phyloP scores from a whole-genome alignment of 176 grass and related monocot species.

The Triticum urartu region DNA sequence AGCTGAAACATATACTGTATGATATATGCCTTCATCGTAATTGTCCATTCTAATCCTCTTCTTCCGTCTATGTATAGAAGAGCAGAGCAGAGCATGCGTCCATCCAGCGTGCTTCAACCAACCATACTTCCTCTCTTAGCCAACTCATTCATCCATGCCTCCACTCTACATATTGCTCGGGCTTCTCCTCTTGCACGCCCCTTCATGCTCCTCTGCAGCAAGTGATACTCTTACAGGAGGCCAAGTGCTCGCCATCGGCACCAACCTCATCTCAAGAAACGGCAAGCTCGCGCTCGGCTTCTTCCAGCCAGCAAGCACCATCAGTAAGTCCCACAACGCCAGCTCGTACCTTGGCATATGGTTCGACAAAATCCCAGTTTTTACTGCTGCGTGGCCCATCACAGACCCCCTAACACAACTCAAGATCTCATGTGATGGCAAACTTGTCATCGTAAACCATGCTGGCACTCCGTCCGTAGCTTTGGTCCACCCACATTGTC shows the following conservation, averaged over 20 bases:
- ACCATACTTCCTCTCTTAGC: slow-evolving; percentile 6
- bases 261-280: not conserved
- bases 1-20: not conserved
- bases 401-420: slow-evolving; percentile 8
- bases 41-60: not conserved
- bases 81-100: slow-evolving; percentile 15
- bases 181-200: not conserved
- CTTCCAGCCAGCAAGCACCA: not conserved
- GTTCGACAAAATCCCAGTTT: not conserved
- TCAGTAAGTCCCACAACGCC: slow-evolving; percentile 14
- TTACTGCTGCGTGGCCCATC: slow-evolving; percentile 5
- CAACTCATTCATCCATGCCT: not conserved
- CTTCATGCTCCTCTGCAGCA: not conserved
- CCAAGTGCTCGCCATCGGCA: not conserved
- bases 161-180: not conserved
- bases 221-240: not conserved
- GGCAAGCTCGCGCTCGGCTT: not conserved
- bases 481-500: slow-evolving; percentile 38
- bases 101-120: not conserved
- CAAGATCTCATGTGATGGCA: slow-evolving; percentile 16
- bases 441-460: slow-evolving; percentile 3
- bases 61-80: not conserved
- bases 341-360: slow-evolving; percentile 21
- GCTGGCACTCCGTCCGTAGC: not conserved
- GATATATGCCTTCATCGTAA: not conserved